These are phyloP conservation scores for Bolboschoenoplectus hybrid DNA, from an alignment of 202 grass and related monocot genomes.

Conservation along the genomic window DNA sequence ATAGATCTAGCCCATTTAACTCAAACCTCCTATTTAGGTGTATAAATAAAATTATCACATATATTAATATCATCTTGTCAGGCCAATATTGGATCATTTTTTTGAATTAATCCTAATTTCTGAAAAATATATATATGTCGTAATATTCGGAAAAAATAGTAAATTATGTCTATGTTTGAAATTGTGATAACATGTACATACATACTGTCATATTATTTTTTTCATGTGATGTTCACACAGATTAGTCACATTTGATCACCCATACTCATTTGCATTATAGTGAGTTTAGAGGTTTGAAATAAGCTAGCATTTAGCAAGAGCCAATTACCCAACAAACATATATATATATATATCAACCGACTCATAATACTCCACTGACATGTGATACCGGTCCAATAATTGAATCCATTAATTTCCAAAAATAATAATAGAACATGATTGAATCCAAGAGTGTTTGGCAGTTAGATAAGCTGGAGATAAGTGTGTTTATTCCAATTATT, in stretches of 20 bases:
- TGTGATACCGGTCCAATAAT: background rate
- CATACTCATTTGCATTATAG: too few relatives aligned
- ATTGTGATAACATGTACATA: too few relatives aligned
- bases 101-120: background rate
- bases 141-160: background rate
- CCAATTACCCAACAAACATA: background rate
- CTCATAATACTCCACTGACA: background rate
- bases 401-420: background rate
- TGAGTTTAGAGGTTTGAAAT: too few relatives aligned
- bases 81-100: background rate
- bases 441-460: background rate
- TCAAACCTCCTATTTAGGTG: constrained; percentile 15
- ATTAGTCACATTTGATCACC: too few relatives aligned
- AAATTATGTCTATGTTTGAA: background rate
- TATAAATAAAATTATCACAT: background rate
- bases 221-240: too few relatives aligned
- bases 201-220: too few relatives aligned
- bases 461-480: too few relatives aligned
- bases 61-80: background rate
- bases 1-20: constrained; percentile 20
- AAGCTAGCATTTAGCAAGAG: background rate
- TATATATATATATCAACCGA: background rate
- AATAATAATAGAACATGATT: background rate
- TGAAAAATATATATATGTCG: background rate
- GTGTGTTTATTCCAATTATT: too few relatives aligned